Percentiles rank a stretch among this genome's conserved stretches.
Evolutionary conservation across 805 yeast species (phyloP).

Genomic region (Saccharomycopsis guyanensis): DNA sequence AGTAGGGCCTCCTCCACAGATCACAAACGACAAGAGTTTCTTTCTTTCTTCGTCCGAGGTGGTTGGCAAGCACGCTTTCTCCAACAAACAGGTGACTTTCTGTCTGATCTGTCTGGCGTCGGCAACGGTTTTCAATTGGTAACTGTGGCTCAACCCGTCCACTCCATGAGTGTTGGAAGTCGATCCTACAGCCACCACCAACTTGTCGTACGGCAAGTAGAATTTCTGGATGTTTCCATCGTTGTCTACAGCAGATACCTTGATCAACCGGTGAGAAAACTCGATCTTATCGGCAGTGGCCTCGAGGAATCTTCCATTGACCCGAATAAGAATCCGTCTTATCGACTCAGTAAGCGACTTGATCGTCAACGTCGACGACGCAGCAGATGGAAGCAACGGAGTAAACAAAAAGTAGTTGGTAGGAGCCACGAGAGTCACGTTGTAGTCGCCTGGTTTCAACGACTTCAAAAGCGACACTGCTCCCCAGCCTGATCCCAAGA

Average conservation of each 20-base stretch:
- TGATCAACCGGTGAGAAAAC: constrained; percentile 48
- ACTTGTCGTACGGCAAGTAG: constrained; percentile 65
- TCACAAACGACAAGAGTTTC: constrained; percentile 49
- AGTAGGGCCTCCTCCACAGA: constrained; percentile 73
- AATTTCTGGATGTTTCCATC: constrained; percentile 37
- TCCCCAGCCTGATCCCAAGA: constrained; percentile 70
- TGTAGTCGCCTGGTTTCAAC: constrained; percentile 47
- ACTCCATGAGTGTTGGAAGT: constrained; percentile 65
- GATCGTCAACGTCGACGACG: constrained; percentile 62
- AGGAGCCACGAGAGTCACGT: constrained; percentile 61
- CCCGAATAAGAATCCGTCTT: constrained; percentile 43
- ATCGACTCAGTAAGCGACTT: constrained; percentile 59
- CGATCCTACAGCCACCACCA: constrained; percentile 64
- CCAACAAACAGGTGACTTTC: constrained; percentile 48
- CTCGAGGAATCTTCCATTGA: constrained; percentile 55
- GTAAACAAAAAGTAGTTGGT: constrained; percentile 64
- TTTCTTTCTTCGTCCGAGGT: constrained; percentile 57
- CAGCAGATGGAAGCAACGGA: constrained; percentile 62
- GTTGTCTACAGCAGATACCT: constrained; percentile 39
- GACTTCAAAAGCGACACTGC: constrained; percentile 50
- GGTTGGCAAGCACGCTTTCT: constrained; percentile 58
- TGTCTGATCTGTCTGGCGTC: constrained; percentile 53
- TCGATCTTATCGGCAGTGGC: constrained; percentile 55
- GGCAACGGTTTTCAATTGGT: constrained; percentile 57
- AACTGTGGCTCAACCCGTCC: constrained; percentile 54